These are phyloP conservation scores for Nitzschia sp. DNA, from an alignment of 108 stramenopile genomes.

Conservation along the genomic window DNA sequence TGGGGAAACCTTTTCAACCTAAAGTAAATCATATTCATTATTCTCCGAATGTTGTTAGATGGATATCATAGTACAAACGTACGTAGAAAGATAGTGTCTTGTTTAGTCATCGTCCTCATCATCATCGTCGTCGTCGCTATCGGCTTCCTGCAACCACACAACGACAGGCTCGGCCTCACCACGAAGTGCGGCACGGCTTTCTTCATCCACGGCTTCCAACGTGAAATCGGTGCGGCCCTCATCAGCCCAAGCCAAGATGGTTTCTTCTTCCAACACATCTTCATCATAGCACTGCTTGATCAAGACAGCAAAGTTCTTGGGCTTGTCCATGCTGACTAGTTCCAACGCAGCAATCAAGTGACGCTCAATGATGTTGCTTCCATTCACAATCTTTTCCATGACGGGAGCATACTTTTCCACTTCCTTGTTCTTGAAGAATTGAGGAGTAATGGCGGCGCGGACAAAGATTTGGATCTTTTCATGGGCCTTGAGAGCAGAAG, in stretches of 20 bases:
- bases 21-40: neutral
- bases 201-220: constrained; percentile 70
- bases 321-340: constrained; percentile 69
- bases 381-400: constrained; percentile 64
- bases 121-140: constrained; percentile 63
- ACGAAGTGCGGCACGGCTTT: constrained; percentile 70
- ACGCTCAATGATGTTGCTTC: constrained; percentile 77
- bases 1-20: constrained; percentile 1
- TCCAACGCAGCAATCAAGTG: constrained; percentile 84
- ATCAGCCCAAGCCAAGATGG: constrained; percentile 89
- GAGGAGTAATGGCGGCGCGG: constrained; percentile 70
- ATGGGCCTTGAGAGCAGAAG: constrained; percentile 88
- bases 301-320: constrained; percentile 88
- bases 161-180: constrained; percentile 84
- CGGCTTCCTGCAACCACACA: constrained; percentile 89
- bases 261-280: constrained; percentile 85
- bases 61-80: neutral
- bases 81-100: neutral
- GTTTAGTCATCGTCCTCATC: constrained; percentile 21
- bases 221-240: constrained; percentile 81
- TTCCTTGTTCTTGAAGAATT: constrained; percentile 85
- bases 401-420: constrained; percentile 63
- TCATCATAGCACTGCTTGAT: constrained; percentile 90
- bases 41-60: neutral
- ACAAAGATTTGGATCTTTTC: constrained; percentile 83